Conservation (phyloP, 2,329 filamentous ascomycete species). For the Capronia epimyces region DNA sequence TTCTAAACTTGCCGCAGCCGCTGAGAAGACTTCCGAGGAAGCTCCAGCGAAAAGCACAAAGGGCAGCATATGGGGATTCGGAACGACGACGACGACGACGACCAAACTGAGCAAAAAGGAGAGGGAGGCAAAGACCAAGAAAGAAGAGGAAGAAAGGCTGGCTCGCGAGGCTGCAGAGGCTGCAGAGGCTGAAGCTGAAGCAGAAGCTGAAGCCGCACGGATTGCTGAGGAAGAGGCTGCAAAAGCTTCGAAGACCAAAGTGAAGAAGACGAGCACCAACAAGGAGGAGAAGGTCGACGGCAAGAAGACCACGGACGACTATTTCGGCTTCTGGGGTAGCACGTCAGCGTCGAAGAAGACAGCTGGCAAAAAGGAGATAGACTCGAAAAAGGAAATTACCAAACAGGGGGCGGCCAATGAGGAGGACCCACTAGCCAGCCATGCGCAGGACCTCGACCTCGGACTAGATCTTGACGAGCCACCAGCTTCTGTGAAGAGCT, state of each 20-base stretch:
- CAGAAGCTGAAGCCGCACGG: conserved; percentile 32
- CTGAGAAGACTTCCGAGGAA: conserved; percentile 33
- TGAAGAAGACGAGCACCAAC: conserved; percentile 22
- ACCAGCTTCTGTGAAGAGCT: conserved; percentile 40
- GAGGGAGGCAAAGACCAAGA: conserved; percentile 43
- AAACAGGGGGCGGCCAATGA: conserved; percentile 41
- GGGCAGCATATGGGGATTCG: conserved; percentile 42
- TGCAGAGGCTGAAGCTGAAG: conserved; percentile 35
- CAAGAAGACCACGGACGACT: conserved; percentile 27
- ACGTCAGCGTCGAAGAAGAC: conserved; percentile 31
- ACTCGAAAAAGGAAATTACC: conserved; percentile 41
- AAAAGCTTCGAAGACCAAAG: conserved; percentile 35
- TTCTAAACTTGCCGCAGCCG: conserved; percentile 27
- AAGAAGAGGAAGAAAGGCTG: conserved; percentile 34
- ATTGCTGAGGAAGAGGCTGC: conserved; percentile 6
- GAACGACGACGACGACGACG: conserved; percentile 34
- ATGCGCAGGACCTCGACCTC: conserved; percentile 40
- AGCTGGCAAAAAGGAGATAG: conserved; percentile 36
- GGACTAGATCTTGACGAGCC: conserved; percentile 35
- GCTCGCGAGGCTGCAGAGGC: conserved; percentile 33
- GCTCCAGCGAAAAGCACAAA: conserved; percentile 35
- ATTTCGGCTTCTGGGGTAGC: conserved; percentile 31
- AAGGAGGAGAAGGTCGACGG: conserved; percentile 28
- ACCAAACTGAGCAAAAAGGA: conserved; percentile 44
- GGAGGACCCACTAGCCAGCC: conserved; percentile 36